A percentile compares a stretch with the other conserved stretches of the same genome.
Conservation (phyloP, 345 rosid genomes). For the Sisymbrium irio region DNA sequence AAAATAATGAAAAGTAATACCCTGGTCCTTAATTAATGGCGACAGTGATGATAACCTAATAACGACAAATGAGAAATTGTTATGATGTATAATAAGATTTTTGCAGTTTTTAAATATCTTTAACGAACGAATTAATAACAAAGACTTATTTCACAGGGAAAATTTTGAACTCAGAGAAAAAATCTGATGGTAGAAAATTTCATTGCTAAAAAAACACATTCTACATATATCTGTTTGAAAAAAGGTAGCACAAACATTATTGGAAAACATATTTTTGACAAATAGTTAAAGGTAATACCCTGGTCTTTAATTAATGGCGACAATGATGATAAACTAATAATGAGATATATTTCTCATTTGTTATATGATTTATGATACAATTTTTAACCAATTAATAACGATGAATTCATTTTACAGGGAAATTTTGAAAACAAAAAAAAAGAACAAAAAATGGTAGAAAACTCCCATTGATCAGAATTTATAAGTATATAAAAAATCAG, state of each 20-base stretch:
- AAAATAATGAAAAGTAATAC: neutral
- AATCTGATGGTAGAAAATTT: neutral
- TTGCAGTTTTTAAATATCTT: no score
- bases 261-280: no score
- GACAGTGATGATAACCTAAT: neutral
- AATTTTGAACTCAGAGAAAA: neutral
- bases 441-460: neutral
- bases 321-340: no score
- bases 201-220: no score
- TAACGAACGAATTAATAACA: neutral
- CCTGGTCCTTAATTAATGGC: neutral
- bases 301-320: no score
- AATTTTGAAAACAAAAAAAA: neutral
- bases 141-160: neutral
- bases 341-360: no score
- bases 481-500: neutral
- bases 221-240: no score
- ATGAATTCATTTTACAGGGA: neutral
- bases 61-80: neutral
- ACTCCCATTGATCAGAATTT: neutral
- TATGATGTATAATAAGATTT: neutral
- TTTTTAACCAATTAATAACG: neutral
- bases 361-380: no score
- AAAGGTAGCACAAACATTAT: no score
- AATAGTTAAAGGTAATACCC: no score